Base-by-base conservation (phyloP, 805 yeast species). In the Ogataea ramenticola region DNA sequence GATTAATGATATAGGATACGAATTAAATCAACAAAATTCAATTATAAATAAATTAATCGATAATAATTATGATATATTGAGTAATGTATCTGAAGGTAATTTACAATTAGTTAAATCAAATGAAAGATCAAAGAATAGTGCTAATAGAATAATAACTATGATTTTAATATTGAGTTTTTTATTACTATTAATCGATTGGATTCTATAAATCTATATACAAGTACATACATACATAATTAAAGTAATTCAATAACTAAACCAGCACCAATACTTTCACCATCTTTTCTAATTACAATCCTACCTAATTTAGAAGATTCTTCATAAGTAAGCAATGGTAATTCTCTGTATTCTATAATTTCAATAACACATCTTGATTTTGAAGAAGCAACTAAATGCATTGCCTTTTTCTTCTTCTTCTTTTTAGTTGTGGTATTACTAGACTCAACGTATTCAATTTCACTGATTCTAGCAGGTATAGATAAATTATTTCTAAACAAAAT, bases 401-500 rank as follows among this genome's bases (percentile, higher is more conserved):
- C 58, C 43, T 77, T 70, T 46, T 80, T 78, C 50, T 65, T 71
- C 42, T 74, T 72, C 51, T 67, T 71, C 44, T 65, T 66, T 19
- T 61, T 60, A 6, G n/a, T n/a, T n/a, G n/a, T n/a, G n/a, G n/a
- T n/a, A n/a, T n/a, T n/a, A n/a, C n/a, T n/a, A n/a, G 52, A 53
- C 15, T 61, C 51, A 44, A 60, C 37, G 48, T 66, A 52, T 45
- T 62, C 49, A 51, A 80, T 71, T 47, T 73, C 73, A 36, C 70
- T 55, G 19, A 89, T 65, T 49, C 80, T 74, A 4, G 88, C 88
- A 1, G 93, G 86, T 36, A 78, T 76, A 36, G 82, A 79, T 22
- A 79, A 72, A 45, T 86, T 80, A 49, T 90, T 89, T 47, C 90
- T 73, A 63, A 89, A 88, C 42, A 87, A 60, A 35, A 87, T 75